Base-by-base conservation (phyloP, 441 rosid species). In the Biscutella laevigata region DNA sequence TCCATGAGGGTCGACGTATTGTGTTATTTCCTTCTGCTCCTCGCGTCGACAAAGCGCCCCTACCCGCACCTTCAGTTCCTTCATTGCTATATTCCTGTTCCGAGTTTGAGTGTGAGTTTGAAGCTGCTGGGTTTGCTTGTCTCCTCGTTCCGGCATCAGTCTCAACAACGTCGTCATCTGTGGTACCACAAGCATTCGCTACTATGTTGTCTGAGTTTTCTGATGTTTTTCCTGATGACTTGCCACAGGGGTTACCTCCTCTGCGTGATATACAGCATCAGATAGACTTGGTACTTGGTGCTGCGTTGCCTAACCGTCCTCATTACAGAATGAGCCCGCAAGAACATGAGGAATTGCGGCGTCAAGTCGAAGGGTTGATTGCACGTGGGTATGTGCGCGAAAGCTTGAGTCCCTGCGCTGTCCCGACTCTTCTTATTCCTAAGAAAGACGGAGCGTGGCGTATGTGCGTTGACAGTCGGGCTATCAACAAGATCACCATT, bases 141-240 rank as follows among this genome's bases (percentile, higher is more conserved):
- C n/a, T n/a, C n/a, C n/a, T n/a, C n/a, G n/a, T n/a, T n/a, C n/a
- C n/a, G n/a, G n/a, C n/a, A n/a, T n/a, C n/a, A n/a, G 2, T 3
- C 40, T 1, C 36, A 32, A 11, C n/a, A 27, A 7, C 32, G 4
- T 2, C 0, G 2, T 27, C 1, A 4, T 5, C 15, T 11, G 0
- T 1, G 7, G 16, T 10, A 9, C 25, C 25, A 0, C 0, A 6
- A 0, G 0, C 7, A 2, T 9, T 19, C n/a, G 0, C 0, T 4
- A 12, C 2, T 1, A 1, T 19, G 0, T 2, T 39, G 1, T 3
- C 26, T 1, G 14, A 40, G 3, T 39, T 39, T 19, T 0, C 1
- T 10, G 46, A 41, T 6, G 10, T 41, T 0, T 41, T 41, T 6
- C 28, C 9, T 3, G 5, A 3, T 0, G 28, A 21, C 4, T 2